A percentile compares a stretch with the other conserved stretches of the same genome.
Evolutionary conservation across 495 filamentous ascomycete genomes (phyloP).

Genomic region (Neurospora sp.): DNA sequence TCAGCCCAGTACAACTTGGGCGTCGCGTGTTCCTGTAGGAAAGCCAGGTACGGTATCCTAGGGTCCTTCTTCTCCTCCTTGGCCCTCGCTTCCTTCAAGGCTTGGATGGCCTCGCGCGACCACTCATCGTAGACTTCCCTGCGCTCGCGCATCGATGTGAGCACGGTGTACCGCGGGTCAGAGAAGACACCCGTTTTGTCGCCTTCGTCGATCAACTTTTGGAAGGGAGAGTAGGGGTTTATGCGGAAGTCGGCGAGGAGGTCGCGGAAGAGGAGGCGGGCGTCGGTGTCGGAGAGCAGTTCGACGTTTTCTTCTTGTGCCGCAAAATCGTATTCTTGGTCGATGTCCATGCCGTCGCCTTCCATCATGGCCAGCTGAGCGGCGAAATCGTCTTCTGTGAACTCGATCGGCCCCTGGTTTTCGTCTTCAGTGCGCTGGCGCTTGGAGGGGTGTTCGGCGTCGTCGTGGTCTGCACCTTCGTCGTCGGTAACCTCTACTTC

Average conservation of each 20-base stretch:
- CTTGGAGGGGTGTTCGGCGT: conserved; percentile 46
- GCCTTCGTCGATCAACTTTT: conserved; percentile 73
- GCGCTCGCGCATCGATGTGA: conserved; percentile 68
- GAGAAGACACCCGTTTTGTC: conserved; percentile 50
- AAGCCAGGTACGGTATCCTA: conserved; percentile 69
- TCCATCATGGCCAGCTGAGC: conserved; percentile 79
- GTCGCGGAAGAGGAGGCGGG: conserved; percentile 69
- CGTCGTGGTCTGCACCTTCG: conserved; percentile 36
- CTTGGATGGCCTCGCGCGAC: conserved; percentile 61
- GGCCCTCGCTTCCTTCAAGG: conserved; percentile 59
- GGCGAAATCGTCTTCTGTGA: conserved; percentile 90
- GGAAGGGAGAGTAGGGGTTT: conserved; percentile 88
- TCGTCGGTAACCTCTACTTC: conserved; percentile 82
- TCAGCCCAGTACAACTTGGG: conserved; percentile 95
- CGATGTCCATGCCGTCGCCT: conserved; percentile 55
- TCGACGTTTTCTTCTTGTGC: conserved; percentile 37
- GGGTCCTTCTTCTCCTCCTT: conserved; percentile 79
- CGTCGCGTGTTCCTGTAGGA: conserved; percentile 70
- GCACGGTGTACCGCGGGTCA: conserved; percentile 75
- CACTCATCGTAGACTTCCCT: conserved; percentile 76
- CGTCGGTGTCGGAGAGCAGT: conserved; percentile 56
- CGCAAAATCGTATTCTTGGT: conserved; percentile 49
- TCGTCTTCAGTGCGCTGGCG: conserved; percentile 55
- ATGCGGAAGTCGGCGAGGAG: conserved; percentile 72
- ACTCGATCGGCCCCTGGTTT: conserved; percentile 57